Percentiles rank a stretch among this genome's conserved stretches.
These are phyloP conservation scores for Picea mariana DNA, from an alignment of 83 land plant species.

Conservation along the genomic window DNA sequence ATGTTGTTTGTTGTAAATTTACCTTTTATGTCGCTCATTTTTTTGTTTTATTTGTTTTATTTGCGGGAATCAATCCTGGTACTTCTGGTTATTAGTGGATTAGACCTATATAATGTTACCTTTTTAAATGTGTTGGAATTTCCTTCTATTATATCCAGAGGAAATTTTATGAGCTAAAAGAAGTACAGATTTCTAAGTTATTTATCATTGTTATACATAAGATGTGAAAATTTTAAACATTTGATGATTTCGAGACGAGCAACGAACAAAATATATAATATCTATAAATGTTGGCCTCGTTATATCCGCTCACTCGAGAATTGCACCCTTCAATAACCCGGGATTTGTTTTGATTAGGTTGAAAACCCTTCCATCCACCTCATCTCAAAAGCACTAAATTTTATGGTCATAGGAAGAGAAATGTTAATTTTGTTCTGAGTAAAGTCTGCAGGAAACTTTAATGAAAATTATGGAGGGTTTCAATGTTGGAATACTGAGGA, in stretches of 20 bases:
- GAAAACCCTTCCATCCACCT: no score
- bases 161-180: neutral
- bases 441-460: no score
- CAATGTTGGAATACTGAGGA: no score
- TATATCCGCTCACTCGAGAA: no score
- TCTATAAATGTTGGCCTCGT: no score
- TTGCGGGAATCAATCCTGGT: neutral
- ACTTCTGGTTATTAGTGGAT: neutral
- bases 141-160: neutral
- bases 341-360: no score
- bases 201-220: neutral
- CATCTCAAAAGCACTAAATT: no score
- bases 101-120: neutral
- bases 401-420: no score
- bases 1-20: neutral
- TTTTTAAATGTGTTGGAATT: no score
- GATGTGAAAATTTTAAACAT: neutral
- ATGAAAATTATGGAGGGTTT: no score
- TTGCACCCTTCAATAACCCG: no score
- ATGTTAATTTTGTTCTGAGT: no score
- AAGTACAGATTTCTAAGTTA: neutral
- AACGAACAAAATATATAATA: neutral
- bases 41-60: neutral
- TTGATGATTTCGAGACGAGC: neutral
- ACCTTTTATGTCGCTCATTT: neutral